Percentiles rank a stretch among this genome's conserved stretches.
These are phyloP conservation scores for Phytophthora pinifolia DNA, from an alignment of 352 stramenopile genomes.

Conservation along the genomic window DNA sequence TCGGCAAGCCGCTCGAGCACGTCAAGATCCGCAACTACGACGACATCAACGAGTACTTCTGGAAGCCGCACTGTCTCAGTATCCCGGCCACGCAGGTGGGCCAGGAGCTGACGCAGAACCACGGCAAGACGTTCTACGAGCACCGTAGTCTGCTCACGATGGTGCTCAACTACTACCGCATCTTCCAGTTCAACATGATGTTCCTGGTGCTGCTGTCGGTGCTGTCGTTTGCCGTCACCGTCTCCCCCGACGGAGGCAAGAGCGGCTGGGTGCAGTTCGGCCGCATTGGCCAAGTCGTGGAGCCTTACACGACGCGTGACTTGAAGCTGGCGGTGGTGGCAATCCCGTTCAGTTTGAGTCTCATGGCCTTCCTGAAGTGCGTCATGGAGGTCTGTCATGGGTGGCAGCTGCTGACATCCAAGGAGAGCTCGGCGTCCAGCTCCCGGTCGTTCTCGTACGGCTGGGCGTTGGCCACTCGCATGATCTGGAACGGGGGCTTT, in stretches of 20 bases:
- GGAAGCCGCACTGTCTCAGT: constrained; percentile 64
- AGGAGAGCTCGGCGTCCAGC: constrained; percentile 48
- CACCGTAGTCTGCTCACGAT: constrained; percentile 71
- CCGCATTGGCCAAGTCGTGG: constrained; percentile 53
- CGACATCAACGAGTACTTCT: constrained; percentile 86
- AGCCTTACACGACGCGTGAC: constrained; percentile 51
- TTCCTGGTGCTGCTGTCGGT: constrained; percentile 60
- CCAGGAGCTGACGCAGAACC: constrained; percentile 48
- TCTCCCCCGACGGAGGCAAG: constrained; percentile 63
- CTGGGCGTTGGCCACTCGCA: constrained; percentile 41
- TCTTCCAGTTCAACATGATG: constrained; percentile 85
- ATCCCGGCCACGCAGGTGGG: constrained; percentile 51
- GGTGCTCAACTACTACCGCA: constrained; percentile 79
- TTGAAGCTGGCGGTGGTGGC: constrained; percentile 54
- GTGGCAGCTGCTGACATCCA: constrained; percentile 57
- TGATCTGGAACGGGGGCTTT: constrained; percentile 70
- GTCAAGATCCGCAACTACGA: constrained; percentile 83
- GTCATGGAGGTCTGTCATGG: constrained; percentile 66
- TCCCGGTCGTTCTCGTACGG: constrained; percentile 68
- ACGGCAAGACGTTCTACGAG: constrained; percentile 83
- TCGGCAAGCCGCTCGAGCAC: constrained; percentile 65
- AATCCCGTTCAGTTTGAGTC: constrained; percentile 49
- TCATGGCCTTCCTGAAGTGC: constrained; percentile 59
- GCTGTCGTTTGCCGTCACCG: constrained; percentile 51
- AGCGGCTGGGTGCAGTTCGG: constrained; percentile 54